phyloP scores from a whole-genome alignment of 805 yeast species.

The Metschnikowia peoriensis region DNA sequence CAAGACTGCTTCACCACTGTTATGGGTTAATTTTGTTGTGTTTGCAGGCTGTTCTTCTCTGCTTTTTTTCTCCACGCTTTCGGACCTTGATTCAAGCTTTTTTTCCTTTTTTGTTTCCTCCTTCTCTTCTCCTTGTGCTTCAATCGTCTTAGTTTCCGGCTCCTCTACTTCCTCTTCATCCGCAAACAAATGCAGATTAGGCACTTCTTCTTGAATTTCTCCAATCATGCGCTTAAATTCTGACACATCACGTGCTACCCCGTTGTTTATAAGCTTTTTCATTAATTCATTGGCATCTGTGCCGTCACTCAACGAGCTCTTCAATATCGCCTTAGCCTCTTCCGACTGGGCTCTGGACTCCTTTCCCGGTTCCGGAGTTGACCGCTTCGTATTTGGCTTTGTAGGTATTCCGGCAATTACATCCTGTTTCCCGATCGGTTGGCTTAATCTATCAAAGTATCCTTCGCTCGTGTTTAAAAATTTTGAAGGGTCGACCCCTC shows the following conservation, averaged over 20 bases:
- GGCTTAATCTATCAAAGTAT: conserved; percentile 30
- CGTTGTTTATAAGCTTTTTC: conserved; percentile 36
- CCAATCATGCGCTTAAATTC: conserved; percentile 31
- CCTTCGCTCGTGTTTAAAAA: conserved; percentile 39
- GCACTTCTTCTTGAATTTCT: conserved; percentile 32
- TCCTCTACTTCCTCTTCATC: conserved; percentile 32
- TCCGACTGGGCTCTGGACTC: neutral
- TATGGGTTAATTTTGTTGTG: neutral
- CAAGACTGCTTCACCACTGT: neutral
- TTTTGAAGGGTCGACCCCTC: conserved; percentile 41
- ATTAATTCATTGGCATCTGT: conserved; percentile 25
- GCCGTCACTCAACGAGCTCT: conserved; percentile 5
- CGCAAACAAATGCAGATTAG: conserved; percentile 37
- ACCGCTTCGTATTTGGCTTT: neutral
- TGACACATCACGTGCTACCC: conserved; percentile 28
- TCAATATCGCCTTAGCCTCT: neutral
- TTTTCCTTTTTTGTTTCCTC: neutral
- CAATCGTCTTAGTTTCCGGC: neutral
- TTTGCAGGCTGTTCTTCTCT: neutral
- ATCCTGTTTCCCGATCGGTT: too few relatives aligned
- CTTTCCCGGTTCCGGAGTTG: neutral
- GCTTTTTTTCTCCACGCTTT: neutral
- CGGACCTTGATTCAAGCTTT: neutral
- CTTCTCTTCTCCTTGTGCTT: neutral
- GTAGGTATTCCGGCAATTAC: neutral